Percentiles rank a stretch among this genome's conserved stretches.
Evolutionary conservation across 2,329 filamentous ascomycete species (phyloP).

Genomic region (Kalaharituber pfeilii): DNA sequence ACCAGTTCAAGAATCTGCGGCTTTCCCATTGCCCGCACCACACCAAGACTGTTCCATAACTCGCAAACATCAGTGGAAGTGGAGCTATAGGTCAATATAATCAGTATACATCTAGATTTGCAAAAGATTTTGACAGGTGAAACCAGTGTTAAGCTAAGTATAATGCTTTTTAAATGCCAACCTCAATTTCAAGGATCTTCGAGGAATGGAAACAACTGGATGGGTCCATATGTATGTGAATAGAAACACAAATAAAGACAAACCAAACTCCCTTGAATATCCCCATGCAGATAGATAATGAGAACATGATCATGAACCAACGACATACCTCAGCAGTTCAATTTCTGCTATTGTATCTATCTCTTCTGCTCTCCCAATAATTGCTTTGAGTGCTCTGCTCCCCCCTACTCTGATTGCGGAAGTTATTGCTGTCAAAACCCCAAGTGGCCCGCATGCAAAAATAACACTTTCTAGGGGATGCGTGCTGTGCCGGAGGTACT

Average conservation of each 20-base stretch:
- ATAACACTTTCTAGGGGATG: conserved; percentile 29
- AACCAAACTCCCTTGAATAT: too few relatives aligned
- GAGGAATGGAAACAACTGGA: too few relatives aligned
- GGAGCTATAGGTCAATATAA: too few relatives aligned
- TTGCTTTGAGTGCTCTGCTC: conserved; percentile 28
- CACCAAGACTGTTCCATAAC: conserved; percentile 29
- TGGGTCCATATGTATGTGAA: too few relatives aligned
- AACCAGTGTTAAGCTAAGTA: too few relatives aligned
- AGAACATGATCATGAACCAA: conserved; percentile 29
- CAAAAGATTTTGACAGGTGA: too few relatives aligned
- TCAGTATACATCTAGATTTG: too few relatives aligned
- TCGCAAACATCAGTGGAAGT: conserved; percentile 30
- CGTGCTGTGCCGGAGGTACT: conserved; percentile 27
- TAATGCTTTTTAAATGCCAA: too few relatives aligned
- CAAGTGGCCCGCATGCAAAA: conserved; percentile 31
- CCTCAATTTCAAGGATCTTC: too few relatives aligned
- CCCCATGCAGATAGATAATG: too few relatives aligned
- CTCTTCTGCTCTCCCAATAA: conserved; percentile 30
- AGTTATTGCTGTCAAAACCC: conserved; percentile 32
- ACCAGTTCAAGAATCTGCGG: conserved; percentile 7
- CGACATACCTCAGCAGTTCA: conserved; percentile 31
- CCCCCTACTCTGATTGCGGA: conserved; percentile 31
- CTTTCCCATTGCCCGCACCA: conserved; percentile 21
- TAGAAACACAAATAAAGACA: too few relatives aligned
- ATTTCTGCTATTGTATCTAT: conserved; percentile 25